Percentiles rank a stretch among this genome's conserved stretches.
Evolutionary conservation across 2,329 filamentous ascomycete species (phyloP).

Genomic region (Aspergillus viridinutans): DNA sequence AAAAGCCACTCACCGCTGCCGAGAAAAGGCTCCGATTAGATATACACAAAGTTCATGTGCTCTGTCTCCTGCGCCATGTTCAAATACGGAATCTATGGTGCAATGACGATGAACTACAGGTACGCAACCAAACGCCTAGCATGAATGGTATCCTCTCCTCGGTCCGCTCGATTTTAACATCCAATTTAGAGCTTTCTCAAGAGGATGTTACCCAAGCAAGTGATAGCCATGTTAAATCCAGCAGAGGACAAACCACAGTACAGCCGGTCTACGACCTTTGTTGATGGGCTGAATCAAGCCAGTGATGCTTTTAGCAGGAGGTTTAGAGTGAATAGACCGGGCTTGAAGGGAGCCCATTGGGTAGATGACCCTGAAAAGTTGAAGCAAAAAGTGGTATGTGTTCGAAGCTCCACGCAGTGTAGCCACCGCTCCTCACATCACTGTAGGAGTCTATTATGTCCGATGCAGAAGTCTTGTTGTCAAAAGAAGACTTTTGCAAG

Average conservation of each 20-base stretch:
- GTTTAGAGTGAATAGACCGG: conserved; percentile 68
- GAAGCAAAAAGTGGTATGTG: conserved; percentile 46
- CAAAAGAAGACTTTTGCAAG: conserved; percentile 67
- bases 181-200: conserved; percentile 47
- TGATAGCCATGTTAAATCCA: conserved; percentile 65
- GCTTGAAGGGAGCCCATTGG: conserved; percentile 70
- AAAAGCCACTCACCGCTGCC: conserved; percentile 51
- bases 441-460: conserved; percentile 53
- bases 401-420: conserved; percentile 12
- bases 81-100: conserved; percentile 83
- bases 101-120: conserved; percentile 68
- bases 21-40: conserved; percentile 63
- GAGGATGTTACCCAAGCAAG: conserved; percentile 62
- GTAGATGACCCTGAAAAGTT: conserved; percentile 62
- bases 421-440: conserved; percentile 10
- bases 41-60: conserved; percentile 79
- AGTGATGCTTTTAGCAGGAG: conserved; percentile 63
- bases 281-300: conserved; percentile 70
- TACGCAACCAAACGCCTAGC: conserved; percentile 16
- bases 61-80: conserved; percentile 76
- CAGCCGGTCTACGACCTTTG: conserved; percentile 68
- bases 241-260: conserved; percentile 66
- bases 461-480: conserved; percentile 64
- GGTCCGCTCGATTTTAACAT: conserved; percentile 9
- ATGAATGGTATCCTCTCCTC: neutral